Percentiles rank a stretch among this genome's conserved stretches.
phyloP scores from a whole-genome alignment of 306 rosid genomes.

The Rosa multiflora region DNA sequence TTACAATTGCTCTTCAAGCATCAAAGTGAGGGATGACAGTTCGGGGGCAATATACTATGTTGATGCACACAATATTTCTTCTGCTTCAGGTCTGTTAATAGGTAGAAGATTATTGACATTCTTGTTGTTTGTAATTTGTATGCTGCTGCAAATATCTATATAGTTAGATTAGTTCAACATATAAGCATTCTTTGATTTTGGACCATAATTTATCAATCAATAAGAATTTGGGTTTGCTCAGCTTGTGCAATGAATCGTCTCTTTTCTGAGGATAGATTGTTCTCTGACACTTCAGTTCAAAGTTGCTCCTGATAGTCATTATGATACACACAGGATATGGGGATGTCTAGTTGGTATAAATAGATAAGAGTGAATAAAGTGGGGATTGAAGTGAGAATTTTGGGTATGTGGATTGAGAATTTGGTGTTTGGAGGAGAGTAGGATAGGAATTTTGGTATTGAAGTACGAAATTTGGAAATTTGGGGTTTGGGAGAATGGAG shows the following conservation, averaged over 20 bases:
- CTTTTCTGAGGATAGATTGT: background rate
- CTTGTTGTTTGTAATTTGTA: slow-evolving; percentile 1
- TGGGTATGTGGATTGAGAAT: background rate
- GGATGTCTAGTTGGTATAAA: background rate
- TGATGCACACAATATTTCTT: slow-evolving; percentile 51
- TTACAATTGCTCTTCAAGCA: slow-evolving; percentile 41
- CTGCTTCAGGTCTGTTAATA: slow-evolving; percentile 5
- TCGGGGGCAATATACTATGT: slow-evolving; percentile 49
- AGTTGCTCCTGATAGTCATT: background rate
- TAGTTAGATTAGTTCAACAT: slow-evolving; percentile 6
- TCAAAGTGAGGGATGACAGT: slow-evolving; percentile 60
- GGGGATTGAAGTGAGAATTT: background rate
- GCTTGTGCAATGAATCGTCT: background rate
- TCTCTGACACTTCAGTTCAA: background rate
- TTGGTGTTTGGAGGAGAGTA: slow-evolving; percentile 1
- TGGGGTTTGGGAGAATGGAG: background rate
- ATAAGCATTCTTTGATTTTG: slow-evolving; percentile 11
- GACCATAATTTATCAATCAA: slow-evolving; percentile 11
- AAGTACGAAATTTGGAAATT: background rate
- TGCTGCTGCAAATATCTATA: slow-evolving; percentile 19
- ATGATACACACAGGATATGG: background rate
- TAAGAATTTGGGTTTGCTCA: slow-evolving; percentile 10
- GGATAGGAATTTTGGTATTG: background rate
- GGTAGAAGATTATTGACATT: background rate
- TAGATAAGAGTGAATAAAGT: background rate